Evolutionary conservation across 1,284 basidiomycete species (phyloP), one percentile per base, ranked within the genome.

Genomic region (Puccinia brachypodii): DNA sequence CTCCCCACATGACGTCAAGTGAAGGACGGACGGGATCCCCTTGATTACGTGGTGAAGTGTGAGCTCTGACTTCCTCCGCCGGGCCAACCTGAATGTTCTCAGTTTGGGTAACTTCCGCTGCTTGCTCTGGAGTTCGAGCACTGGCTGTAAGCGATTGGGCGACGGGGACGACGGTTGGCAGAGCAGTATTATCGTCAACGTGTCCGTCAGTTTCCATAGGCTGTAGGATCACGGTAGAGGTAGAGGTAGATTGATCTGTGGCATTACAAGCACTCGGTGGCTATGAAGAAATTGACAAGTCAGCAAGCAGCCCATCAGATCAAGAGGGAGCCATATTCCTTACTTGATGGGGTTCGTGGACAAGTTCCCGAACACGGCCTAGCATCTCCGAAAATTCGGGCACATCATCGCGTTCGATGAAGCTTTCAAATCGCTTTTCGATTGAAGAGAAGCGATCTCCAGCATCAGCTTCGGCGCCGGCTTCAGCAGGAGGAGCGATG

Each of bases 371-470:
- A 50, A 25, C 42, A 13, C 25, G 1, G 4, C 33, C 38, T 68
- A 3, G 22, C n/a, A 3, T 14, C 64, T n/a, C 19, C 3, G 64
- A 36, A 22, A 19, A 11, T 56, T 60, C 31, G 1, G 44, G 50
- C 31, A 58, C 50, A 7, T 22, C 44, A 53, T 36, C 53, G n/a
- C 50, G 72, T n/a, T 28, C 53, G 16, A 74, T 31, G 13, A 58
- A 74, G 22, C 13, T 58, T 56, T 74, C 53, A 7, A 74, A 9
- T 60, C 42, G 14, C n/a, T 60, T 36, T 58, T 74, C 72, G 36
- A 74, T 76, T 28, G 42, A 33, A 25, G 44, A 44, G 74, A 50
- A 76, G 1, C 40, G 40, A 64, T 66, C 74, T 47, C 50, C 44
- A 50, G 33, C n/a, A n/a, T n/a, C n/a, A n/a, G n/a, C n/a, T n/a